Base-by-base conservation (phyloP, 1,139 yeast species). In the Candida neerlandica region DNA sequence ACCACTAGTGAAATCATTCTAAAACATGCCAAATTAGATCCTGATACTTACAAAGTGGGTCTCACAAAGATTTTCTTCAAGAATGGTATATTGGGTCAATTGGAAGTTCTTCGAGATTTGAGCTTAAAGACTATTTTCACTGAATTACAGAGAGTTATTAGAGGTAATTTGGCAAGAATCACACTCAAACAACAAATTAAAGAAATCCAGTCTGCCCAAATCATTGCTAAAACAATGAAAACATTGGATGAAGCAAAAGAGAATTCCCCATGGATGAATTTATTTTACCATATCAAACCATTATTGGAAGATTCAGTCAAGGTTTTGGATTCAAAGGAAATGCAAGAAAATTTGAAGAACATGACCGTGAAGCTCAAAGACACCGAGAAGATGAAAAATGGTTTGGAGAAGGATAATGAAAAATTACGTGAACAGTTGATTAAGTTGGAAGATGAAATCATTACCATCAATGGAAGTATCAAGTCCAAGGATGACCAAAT, bases 31-130 rank as follows among this genome's bases (percentile, higher is more conserved):
- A 69, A 78, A 12, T 69, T 94, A 43, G 91, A 87, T 54, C 69
- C 81, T 0, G 83, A 83, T 19, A 73, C 81, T 7, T 94, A 81
- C 68, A 88, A 89, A 60, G 81, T 95, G 44, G 96, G 96, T 55
- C 73, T 85, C 19, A 88, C 97, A 2, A 95, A 95, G 67, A 77
- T 95, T 27, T 95, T 95, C 64, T 91, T 94, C 77, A 85, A 95
- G 57, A 95, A 96, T 60, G 99, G 99, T 48, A 91, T 94, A 56
- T 74, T 95, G 48, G 99, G 97, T 1, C 82, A 84, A 50, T 73
- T 95, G 30, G 99, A 95, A 66, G 85, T 84, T 55, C 74, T 81
- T 48, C 84, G 96, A 54, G 97, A 91, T 56, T 70, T 76, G 32
- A 78, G 82, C 52, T 71, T 94, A 42, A 78, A 82, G 47, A 59